Percentiles rank a stretch among this genome's conserved stretches.
Evolutionary conservation across 2,329 filamentous ascomycete species (phyloP).

Genomic region (Tolypocladium endophyticum): DNA sequence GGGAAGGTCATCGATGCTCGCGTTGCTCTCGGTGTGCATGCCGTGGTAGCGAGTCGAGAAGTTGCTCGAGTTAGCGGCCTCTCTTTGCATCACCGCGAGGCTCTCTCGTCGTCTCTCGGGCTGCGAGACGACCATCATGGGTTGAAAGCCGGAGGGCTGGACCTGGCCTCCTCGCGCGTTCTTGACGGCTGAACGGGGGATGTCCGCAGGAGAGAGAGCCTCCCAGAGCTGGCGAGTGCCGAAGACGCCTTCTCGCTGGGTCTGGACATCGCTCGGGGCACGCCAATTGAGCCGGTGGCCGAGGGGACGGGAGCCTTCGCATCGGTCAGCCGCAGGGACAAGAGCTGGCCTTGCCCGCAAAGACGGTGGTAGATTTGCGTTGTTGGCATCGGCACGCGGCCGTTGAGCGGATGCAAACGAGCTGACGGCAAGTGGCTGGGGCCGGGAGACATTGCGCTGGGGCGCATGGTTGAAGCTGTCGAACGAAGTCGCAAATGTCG

Average conservation of each 20-base stretch:
- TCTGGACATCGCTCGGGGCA: neutral
- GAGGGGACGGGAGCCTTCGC: neutral
- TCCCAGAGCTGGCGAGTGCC: neutral
- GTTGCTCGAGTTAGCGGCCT: neutral
- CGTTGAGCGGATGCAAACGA: neutral
- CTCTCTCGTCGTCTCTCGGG: conserved; percentile 5
- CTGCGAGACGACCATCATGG: conserved; percentile 12
- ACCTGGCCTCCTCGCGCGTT: neutral
- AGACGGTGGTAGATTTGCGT: neutral
- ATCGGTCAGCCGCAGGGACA: neutral
- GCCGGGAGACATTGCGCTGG: neutral
- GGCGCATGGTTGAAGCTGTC: neutral
- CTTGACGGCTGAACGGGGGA: neutral
- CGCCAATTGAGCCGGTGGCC: neutral
- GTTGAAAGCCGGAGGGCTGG: conserved; percentile 6
- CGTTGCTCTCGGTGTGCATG: conserved; percentile 23
- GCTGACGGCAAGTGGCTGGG: neutral
- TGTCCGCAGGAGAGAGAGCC: neutral
- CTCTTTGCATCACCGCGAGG: conserved; percentile 1
- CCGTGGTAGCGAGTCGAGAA: conserved; percentile 26
- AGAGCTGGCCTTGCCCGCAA: neutral
- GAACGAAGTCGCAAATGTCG: neutral
- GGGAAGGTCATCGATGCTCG: conserved; percentile 19
- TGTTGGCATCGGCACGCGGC: neutral
- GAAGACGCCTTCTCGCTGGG: neutral